Conservation (phyloP, 306 rosid genomes). For the Vigna reflexopilosa region DNA sequence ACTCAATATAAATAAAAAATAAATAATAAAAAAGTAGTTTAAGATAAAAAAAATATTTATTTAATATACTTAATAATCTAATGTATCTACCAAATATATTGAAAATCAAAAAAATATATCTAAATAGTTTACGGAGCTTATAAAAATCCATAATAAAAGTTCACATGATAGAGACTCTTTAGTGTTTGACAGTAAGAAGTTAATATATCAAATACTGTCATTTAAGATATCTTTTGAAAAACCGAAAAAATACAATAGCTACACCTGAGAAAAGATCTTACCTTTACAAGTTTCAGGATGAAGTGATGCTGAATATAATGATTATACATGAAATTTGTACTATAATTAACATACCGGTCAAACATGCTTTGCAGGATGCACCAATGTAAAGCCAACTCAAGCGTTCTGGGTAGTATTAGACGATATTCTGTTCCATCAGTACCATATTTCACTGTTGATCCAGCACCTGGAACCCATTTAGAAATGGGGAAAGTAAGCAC, state of each 20-base stretch:
- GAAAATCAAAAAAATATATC: too few relatives aligned
- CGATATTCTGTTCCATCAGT: constrained; percentile 59
- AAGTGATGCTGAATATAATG: constrained; percentile 29
- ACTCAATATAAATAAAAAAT: too few relatives aligned
- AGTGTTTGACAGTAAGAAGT: neutral
- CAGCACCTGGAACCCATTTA: constrained; percentile 88
- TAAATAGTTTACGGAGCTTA: neutral
- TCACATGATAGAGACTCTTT: neutral
- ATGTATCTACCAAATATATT: too few relatives aligned
- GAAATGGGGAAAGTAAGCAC: constrained; percentile 92
- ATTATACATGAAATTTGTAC: neutral
- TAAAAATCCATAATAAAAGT: neutral
- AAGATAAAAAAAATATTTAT: too few relatives aligned
- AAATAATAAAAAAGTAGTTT: too few relatives aligned
- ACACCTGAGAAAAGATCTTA: constrained; percentile 18
- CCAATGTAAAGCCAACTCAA: constrained; percentile 97
- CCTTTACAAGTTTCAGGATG: constrained; percentile 8
- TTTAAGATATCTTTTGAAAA: too few relatives aligned
- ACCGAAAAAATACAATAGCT: too few relatives aligned
- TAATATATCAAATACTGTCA: too few relatives aligned
- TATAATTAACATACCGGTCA: constrained; percentile 73
- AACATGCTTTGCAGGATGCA: constrained; percentile 98
- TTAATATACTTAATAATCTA: too few relatives aligned
- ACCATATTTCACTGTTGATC: constrained; percentile 69
- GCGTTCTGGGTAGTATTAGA: constrained; percentile 80